Base-by-base conservation (phyloP, 306 rosid species). In the Oxytropis ochrocephala region DNA sequence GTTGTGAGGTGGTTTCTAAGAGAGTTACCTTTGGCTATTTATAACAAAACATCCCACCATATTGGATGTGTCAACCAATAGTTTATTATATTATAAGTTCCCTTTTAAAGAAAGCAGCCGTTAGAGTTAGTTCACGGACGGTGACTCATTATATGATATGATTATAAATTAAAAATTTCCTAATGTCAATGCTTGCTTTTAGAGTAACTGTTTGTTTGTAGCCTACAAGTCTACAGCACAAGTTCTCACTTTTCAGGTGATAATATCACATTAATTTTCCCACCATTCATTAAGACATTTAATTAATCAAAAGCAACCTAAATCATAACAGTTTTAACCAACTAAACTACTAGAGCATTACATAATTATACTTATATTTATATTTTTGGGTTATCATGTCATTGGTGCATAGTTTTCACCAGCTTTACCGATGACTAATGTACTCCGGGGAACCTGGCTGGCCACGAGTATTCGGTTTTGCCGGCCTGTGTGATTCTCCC, bases 41-140 rank as follows among this genome's bases (percentile, higher is more conserved):
- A 92, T 92, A 90, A 82, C 46, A 69, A 75, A 68, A 63, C 52
- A 70, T 74, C 91, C 92, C 75, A 79, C 85, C 88, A 78, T 66
- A 49, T 81, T 77, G 69, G 86, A 84, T 75, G 61, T 38, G 72
- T 69, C 80, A 82, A 56, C 71, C 68, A 70, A 67, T 24, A 21
- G 49, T 75, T 1, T 24, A 24, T 0, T 24, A 21, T 21, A 21
- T 21, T 21, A 61, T 30, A 56, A 8, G 61, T 57, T 66, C 16
- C 55, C 60, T 68, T 52, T 57, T 73, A 38, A 76, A 78, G 72
- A 74, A 82, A 80, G 81, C 82, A 82, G 88, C 80, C 81, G 87
- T 84, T 82, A 77, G 83, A 80, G 71, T 79, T 42, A 73, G 86
- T 70, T 67, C 24, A 78, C 75, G 83, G 96, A 78, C 86, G 90